These are phyloP conservation scores for Colletotrichum truncatum DNA, from an alignment of 2,329 filamentous ascomycete species.

Conservation along the genomic window DNA sequence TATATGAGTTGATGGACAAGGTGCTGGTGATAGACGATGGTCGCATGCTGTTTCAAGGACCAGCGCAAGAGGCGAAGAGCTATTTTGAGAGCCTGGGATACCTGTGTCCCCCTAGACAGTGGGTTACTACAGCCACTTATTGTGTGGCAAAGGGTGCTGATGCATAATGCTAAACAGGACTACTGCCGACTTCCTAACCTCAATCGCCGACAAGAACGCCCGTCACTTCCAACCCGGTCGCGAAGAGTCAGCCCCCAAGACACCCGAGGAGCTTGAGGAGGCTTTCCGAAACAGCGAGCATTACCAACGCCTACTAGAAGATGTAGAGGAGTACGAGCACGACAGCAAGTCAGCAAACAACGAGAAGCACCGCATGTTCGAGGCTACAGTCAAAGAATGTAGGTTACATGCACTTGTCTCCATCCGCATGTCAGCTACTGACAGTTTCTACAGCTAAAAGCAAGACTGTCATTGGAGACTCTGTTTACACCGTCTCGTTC, in stretches of 20 bases:
- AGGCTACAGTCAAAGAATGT: constrained; percentile 19
- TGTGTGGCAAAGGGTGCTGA: constrained; percentile 63
- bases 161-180: constrained; percentile 47
- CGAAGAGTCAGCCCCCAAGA: constrained; percentile 69
- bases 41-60: constrained; percentile 80
- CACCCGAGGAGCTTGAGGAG: constrained; percentile 66
- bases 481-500: constrained; percentile 81
- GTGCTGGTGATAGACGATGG: constrained; percentile 81
- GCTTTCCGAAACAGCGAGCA: constrained; percentile 66
- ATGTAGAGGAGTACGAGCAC: constrained; percentile 56
- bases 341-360: constrained; percentile 47
- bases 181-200: constrained; percentile 75
- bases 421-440: neutral
- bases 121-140: constrained; percentile 46
- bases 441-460: constrained; percentile 61
- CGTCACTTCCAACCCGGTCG: constrained; percentile 68
- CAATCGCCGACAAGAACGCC: constrained; percentile 73
- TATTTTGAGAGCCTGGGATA: constrained; percentile 85
- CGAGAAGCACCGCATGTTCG: constrained; percentile 27
- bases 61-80: constrained; percentile 69
- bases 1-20: constrained; percentile 74
- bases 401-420: neutral
- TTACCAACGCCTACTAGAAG: constrained; percentile 64
- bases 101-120: constrained; percentile 57
- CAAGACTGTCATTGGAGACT: constrained; percentile 73